Conservation (phyloP, 2,329 filamentous ascomycete species). For the Tricladium varicosporioides region DNA sequence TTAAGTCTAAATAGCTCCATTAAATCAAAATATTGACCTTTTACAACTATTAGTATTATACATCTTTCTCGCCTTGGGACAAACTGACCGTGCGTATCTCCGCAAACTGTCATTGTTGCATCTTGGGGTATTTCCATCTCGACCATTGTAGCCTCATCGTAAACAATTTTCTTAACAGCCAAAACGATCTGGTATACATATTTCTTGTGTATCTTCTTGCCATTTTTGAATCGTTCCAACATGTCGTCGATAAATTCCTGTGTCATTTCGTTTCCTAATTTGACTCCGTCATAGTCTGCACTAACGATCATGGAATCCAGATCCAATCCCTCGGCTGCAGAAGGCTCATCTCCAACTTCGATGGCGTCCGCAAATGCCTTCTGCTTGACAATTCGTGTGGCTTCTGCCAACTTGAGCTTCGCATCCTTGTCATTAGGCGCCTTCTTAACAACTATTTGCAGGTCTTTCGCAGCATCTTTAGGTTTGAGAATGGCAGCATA, state of each 20-base stretch:
- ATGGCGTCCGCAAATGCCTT: conserved; percentile 93
- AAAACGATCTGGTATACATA: conserved; percentile 97
- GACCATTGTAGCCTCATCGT: conserved; percentile 94
- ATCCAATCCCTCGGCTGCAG: conserved; percentile 86
- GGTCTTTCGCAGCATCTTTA: conserved; percentile 85
- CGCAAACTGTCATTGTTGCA: conserved; percentile 85
- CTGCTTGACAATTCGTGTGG: conserved; percentile 90
- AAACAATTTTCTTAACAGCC: conserved; percentile 84
- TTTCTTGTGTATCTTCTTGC: conserved; percentile 93
- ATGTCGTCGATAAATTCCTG: conserved; percentile 97
- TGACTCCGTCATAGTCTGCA: conserved; percentile 78
- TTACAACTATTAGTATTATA: conserved; percentile 10
- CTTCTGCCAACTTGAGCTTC: conserved; percentile 85
- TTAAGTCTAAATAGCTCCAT: conserved; percentile 95
- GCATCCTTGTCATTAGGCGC: conserved; percentile 88
- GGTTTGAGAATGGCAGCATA: conserved; percentile 88
- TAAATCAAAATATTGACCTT: conserved; percentile 95
- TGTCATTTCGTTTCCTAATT: conserved; percentile 80
- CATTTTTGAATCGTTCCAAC: conserved; percentile 91
- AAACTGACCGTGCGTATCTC: conserved; percentile 84
- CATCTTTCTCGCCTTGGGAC: not conserved
- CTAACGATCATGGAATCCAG: conserved; percentile 83
- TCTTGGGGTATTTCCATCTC: conserved; percentile 80
- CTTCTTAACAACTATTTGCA: conserved; percentile 84
- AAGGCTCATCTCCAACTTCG: conserved; percentile 87